Conservation (phyloP, 208 protist genomes). For the Trypanosomatidae sp. region DNA sequence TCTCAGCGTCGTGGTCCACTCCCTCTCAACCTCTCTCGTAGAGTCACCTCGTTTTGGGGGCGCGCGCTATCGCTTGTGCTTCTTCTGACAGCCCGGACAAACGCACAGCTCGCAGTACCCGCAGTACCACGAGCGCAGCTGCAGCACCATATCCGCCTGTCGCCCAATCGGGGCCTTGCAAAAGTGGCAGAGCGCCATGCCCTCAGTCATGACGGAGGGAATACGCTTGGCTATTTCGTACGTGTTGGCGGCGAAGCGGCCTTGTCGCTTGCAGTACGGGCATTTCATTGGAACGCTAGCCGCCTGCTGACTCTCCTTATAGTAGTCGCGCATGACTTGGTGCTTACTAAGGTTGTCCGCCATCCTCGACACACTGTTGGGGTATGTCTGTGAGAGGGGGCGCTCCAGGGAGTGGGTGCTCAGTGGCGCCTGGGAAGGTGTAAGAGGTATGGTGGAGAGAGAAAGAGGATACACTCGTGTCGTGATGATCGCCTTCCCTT, state of each 20-base stretch:
- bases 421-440: neutral
- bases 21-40: neutral
- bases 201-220: constrained; percentile 27
- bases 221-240: constrained; percentile 73
- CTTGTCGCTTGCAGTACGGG: constrained; percentile 49
- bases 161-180: constrained; percentile 21
- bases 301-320: constrained; percentile 37
- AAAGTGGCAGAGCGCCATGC: constrained; percentile 33
- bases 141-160: constrained; percentile 6
- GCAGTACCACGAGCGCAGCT: constrained; percentile 58
- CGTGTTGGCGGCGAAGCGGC: constrained; percentile 42
- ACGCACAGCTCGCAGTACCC: constrained; percentile 59
- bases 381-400: neutral
- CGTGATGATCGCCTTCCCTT: neutral
- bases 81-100: constrained; percentile 32
- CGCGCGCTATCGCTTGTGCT: neutral
- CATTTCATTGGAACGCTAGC: constrained; percentile 39
- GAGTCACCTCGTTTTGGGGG: neutral
- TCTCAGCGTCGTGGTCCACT: neutral
- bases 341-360: constrained; percentile 20
- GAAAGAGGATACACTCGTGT: neutral
- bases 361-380: constrained; percentile 1
- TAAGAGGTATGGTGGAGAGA: neutral
- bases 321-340: constrained; percentile 54
- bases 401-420: too few relatives aligned